Percentiles rank a stretch among this genome's conserved stretches.
These are phyloP conservation scores for Phialocephala subalpina DNA, from an alignment of 2,329 filamentous ascomycete species.

Conservation along the genomic window DNA sequence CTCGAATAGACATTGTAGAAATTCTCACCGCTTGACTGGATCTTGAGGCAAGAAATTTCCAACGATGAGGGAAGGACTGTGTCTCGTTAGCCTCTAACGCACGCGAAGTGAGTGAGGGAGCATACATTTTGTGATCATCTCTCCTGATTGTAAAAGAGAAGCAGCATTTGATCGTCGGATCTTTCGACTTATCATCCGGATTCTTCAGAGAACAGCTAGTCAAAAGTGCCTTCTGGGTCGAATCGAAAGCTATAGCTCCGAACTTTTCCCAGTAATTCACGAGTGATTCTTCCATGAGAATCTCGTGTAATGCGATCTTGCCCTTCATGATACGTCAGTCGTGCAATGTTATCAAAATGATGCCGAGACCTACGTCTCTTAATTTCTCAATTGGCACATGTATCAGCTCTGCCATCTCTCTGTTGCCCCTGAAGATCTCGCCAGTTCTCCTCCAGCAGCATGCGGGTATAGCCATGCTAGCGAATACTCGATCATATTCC, in stretches of 20 bases:
- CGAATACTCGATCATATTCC: conserved; percentile 98
- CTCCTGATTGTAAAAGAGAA: conserved; percentile 97
- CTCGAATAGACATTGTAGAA: conserved; percentile 38
- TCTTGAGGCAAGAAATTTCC: conserved; percentile 96
- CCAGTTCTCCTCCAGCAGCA: conserved; percentile 97
- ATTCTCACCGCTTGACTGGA: conserved; percentile 53
- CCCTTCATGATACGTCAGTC: conserved; percentile 62
- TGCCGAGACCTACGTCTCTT: conserved; percentile 75
- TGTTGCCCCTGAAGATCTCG: conserved; percentile 96
- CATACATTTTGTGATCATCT: conserved; percentile 96
- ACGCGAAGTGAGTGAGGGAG: conserved; percentile 19
- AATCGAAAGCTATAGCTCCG: conserved; percentile 95
- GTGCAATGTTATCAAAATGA: conserved; percentile 1
- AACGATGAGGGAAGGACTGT: conserved; percentile 89
- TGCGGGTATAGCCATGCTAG: conserved; percentile 97
- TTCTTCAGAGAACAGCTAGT: conserved; percentile 93
- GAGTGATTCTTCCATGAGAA: conserved; percentile 91
- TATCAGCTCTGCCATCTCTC: conserved; percentile 98
- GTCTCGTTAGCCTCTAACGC: conserved; percentile 20
- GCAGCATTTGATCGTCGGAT: conserved; percentile 86
- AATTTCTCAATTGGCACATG: conserved; percentile 90
- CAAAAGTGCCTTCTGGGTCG: conserved; percentile 90
- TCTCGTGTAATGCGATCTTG: conserved; percentile 93
- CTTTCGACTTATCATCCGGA: conserved; percentile 72
- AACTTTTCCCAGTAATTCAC: conserved; percentile 99